phyloP scores from a whole-genome alignment of 2,329 filamentous ascomycete species.

The Aspergillus phoenicis region DNA sequence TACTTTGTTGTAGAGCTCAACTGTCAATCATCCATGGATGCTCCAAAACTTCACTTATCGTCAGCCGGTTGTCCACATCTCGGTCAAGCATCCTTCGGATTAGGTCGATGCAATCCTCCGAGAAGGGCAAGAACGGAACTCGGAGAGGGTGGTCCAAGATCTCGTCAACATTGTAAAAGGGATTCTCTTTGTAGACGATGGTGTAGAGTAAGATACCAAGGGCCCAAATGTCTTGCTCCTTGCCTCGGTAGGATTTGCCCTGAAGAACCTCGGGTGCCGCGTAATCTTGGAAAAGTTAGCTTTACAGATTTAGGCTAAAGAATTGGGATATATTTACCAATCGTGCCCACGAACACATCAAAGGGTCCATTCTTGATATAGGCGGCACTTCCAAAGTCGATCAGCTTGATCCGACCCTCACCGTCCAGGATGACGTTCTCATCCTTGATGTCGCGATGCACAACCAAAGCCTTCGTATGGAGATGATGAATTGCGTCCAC shows the following conservation, averaged over 20 bases:
- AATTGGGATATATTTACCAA: slow-evolving; percentile 64
- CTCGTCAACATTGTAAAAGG: slow-evolving; percentile 98
- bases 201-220: slow-evolving; percentile 96
- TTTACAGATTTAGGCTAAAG: slow-evolving; percentile 3
- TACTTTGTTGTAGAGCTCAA: slow-evolving; percentile 13
- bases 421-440: slow-evolving; percentile 97
- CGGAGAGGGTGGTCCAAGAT: slow-evolving; percentile 97
- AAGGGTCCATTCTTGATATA: slow-evolving; percentile 99
- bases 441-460: slow-evolving; percentile 98
- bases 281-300: slow-evolving; percentile 69
- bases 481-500: slow-evolving; percentile 86
- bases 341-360: slow-evolving; percentile 97
- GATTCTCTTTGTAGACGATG: slow-evolving; percentile 99
- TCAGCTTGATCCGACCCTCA: slow-evolving; percentile 92
- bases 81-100: slow-evolving; percentile 91
- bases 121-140: slow-evolving; percentile 67
- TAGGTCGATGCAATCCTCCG: slow-evolving; percentile 89
- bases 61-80: slow-evolving; percentile 77
- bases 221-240: slow-evolving; percentile 98
- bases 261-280: slow-evolving; percentile 96
- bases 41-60: slow-evolving; percentile 83
- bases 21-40: slow-evolving; percentile 71
- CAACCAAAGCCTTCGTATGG: slow-evolving; percentile 85
- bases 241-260: slow-evolving; percentile 87
- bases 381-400: slow-evolving; percentile 96